These are phyloP conservation scores for Chloropicon primus DNA, from an alignment of 139 green algal genomes.

Conservation along the genomic window DNA sequence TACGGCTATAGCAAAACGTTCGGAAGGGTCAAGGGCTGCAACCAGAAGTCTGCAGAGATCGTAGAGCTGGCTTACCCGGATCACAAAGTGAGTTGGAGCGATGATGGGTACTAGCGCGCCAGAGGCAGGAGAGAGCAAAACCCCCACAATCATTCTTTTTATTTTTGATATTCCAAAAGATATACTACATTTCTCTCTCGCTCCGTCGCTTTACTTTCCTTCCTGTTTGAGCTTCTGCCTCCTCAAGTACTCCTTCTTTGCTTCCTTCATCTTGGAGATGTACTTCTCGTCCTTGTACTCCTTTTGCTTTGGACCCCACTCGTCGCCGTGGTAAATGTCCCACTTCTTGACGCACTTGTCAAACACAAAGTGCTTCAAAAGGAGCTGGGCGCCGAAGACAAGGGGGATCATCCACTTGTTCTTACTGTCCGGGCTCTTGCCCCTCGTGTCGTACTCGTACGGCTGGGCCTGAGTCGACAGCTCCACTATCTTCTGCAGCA, in stretches of 20 bases:
- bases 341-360: not conserved
- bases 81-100: not conserved
- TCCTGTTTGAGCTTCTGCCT: not conserved
- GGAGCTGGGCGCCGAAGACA: not conserved
- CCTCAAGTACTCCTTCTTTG: not conserved
- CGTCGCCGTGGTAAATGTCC: not conserved
- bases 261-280: not conserved
- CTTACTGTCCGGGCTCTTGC: not conserved
- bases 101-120: not conserved
- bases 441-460: not conserved
- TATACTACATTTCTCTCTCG: not conserved
- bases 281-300: not conserved
- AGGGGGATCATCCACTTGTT: not conserved
- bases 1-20: not conserved
- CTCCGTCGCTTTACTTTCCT: not conserved
- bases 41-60: not conserved
- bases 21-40: not conserved
- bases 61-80: not conserved
- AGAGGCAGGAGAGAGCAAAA: too few species aligned
- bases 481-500: not conserved
- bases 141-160: too few species aligned
- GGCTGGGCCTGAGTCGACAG: not conserved
- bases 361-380: not conserved
- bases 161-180: not conserved
- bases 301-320: not conserved